Percentiles rank a stretch among this genome's conserved stretches.
These are phyloP conservation scores for Dioszegia aurantiaca DNA, from an alignment of 768 basidiomycete species.

Conservation along the genomic window DNA sequence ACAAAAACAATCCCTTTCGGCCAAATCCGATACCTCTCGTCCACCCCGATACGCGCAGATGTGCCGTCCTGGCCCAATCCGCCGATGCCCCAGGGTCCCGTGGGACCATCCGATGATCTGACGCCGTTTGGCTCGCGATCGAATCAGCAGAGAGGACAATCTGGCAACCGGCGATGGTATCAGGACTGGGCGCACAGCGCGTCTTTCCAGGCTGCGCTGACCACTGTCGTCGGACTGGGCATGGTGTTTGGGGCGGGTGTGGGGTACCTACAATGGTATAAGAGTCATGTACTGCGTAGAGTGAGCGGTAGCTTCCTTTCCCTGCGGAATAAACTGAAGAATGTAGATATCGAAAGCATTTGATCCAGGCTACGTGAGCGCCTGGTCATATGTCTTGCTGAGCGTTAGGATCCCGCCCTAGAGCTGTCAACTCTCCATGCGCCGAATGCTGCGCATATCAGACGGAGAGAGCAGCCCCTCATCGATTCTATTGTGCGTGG, in stretches of 20 bases:
- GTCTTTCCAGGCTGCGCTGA: slow-evolving; percentile 47
- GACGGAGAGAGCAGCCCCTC: slow-evolving; percentile 68
- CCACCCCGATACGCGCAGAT: slow-evolving; percentile 9
- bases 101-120: slow-evolving; percentile 35
- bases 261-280: slow-evolving; percentile 74
- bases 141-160: slow-evolving; percentile 15
- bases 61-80: slow-evolving; percentile 47
- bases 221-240: slow-evolving; percentile 46
- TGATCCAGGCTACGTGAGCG: slow-evolving; percentile 74
- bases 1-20: too few species aligned
- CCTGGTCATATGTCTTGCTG: neutral
- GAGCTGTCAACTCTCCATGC: slow-evolving; percentile 42
- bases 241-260: slow-evolving; percentile 57
- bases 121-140: neutral
- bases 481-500: slow-evolving; percentile 79
- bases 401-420: slow-evolving; percentile 36
- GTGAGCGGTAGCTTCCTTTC: slow-evolving; percentile 55
- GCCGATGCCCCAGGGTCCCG: slow-evolving; percentile 42
- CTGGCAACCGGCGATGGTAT: slow-evolving; percentile 25
- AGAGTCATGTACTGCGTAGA: slow-evolving; percentile 74
- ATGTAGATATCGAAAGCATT: slow-evolving; percentile 74
- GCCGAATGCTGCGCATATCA: slow-evolving; percentile 57
- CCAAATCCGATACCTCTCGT: neutral
- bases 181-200: slow-evolving; percentile 37
- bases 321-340: neutral